Base-by-base conservation (phyloP, 306 rosid genomes). In the Ceratonia siliqua region DNA sequence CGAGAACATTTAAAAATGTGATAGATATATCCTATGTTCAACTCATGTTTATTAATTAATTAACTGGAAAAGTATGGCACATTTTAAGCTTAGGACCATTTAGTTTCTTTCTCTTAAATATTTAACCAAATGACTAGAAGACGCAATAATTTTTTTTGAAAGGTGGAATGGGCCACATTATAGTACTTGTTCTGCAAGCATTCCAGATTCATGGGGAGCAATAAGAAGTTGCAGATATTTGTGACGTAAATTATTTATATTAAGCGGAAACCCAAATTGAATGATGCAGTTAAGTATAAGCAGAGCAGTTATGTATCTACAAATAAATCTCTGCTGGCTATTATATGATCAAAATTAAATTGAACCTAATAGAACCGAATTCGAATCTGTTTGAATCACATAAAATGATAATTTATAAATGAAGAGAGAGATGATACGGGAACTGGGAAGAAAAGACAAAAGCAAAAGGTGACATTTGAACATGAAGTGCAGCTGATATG, bases 401-500 rank as follows among this genome's bases (percentile, higher is more conserved):
- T 15, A 57, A 4, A 8, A 25, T 17, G 54, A 43, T 43, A 43
- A 28, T 1, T 28, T 59, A 54, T 17, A 17, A 18, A 63, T n/a
- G 5, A 15, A 59, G 24, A 25, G 39, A 59, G 25, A 12, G 53
- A 64, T 57, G 5, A 46, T 30, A 25, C 6, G 8, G 67, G 74
- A 36, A 41, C 25, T 5, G 8, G 67, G 74, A 36, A 41, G 43
- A 63, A 74, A 70, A 50, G 70, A 56, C 76, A 70, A 75, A 53
- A 49, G 39, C 38, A 80, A 64, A 81, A 50, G 64, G 65, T 54
- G 45, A 42, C 65, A 68, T 81, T 81, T 55, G 58, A 81, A 78
- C 38, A 62, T 61, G 78, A 75, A 41, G 59, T 27, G 67, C 41
- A 69, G 62, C 52, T 70, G 69, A 81, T 70, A 63, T 81, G 82